Percentiles rank a stretch among this genome's conserved stretches.
phyloP scores from a whole-genome alignment of 1,284 basidiomycete species.

The Ceratobasidium papillatum region DNA sequence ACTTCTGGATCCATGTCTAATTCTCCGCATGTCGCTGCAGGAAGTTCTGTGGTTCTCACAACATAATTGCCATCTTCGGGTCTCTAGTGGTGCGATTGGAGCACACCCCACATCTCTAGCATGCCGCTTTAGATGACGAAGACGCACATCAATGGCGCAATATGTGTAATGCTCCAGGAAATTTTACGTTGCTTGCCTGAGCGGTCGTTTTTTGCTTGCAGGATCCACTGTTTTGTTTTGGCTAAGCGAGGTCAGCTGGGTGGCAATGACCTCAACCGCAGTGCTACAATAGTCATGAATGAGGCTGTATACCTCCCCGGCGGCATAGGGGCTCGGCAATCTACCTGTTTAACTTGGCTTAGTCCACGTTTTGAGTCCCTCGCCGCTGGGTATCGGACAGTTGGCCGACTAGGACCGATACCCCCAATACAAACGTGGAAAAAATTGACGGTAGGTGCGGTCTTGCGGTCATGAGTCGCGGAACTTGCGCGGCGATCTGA shows the following conservation, averaged over 20 bases:
- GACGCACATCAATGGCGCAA: conserved; percentile 2
- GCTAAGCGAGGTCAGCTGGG: conserved; percentile 16
- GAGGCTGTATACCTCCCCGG: background rate
- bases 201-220: background rate
- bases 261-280: conserved; percentile 6
- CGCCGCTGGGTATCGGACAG: background rate
- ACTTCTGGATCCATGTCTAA: conserved; percentile 3
- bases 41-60: background rate
- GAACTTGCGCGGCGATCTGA: conserved; percentile 1
- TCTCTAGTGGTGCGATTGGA: background rate
- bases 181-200: background rate
- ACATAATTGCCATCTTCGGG: background rate
- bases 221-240: background rate
- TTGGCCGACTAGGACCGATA: conserved; percentile 1
- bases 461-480: conserved; percentile 26
- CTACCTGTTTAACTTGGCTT: background rate
- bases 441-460: background rate
- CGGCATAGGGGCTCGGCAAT: background rate
- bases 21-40: background rate
- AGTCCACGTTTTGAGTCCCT: background rate
- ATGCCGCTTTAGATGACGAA: background rate
- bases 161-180: background rate
- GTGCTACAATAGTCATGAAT: background rate
- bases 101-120: background rate
- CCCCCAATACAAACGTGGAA: conserved; percentile 5